Conservation (phyloP, 1,139 yeast genomes). For the Kurtzmaniella quercitrusa region DNA sequence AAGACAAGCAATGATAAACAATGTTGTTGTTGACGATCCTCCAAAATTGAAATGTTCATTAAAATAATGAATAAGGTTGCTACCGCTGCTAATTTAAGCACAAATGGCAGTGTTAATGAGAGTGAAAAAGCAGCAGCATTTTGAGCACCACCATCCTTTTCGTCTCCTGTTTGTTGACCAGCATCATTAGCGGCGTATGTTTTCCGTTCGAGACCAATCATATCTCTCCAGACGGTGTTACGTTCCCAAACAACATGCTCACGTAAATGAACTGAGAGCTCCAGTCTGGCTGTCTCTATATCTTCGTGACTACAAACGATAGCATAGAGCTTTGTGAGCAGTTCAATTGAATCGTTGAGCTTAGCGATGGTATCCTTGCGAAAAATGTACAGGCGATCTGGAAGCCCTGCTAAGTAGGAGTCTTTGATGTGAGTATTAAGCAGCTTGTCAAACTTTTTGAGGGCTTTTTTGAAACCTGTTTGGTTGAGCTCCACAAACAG, state of each 20-base stretch:
- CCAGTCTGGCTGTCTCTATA: constrained; percentile 41
- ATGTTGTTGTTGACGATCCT: constrained; percentile 56
- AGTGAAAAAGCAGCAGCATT: constrained; percentile 28
- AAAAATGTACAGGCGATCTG: constrained; percentile 32
- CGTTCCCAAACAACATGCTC: constrained; percentile 78
- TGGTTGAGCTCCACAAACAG: constrained; percentile 64
- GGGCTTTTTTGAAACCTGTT: constrained; percentile 65
- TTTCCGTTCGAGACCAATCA: constrained; percentile 82
- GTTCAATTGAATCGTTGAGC: constrained; percentile 41
- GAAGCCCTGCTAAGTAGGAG: constrained; percentile 30
- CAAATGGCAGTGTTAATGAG: constrained; percentile 36
- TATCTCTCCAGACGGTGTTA: constrained; percentile 71
- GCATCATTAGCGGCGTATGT: constrained; percentile 36
- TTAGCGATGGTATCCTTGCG: constrained; percentile 35
- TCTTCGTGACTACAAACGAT: constrained; percentile 41
- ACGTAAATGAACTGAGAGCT: constrained; percentile 57
- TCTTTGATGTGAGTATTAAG: constrained; percentile 41
- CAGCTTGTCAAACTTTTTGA: constrained; percentile 68
- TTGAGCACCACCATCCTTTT: constrained; percentile 11
- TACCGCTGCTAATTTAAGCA: constrained; percentile 46
- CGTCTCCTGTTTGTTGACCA: constrained; percentile 7
- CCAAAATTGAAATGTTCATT: constrained; percentile 52
- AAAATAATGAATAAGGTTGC: constrained; percentile 42
- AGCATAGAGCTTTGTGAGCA: constrained; percentile 36
- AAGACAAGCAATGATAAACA: constrained; percentile 67